phyloP scores from a whole-genome alignment of 345 rosid genomes.

The Eucalyptus marginata region DNA sequence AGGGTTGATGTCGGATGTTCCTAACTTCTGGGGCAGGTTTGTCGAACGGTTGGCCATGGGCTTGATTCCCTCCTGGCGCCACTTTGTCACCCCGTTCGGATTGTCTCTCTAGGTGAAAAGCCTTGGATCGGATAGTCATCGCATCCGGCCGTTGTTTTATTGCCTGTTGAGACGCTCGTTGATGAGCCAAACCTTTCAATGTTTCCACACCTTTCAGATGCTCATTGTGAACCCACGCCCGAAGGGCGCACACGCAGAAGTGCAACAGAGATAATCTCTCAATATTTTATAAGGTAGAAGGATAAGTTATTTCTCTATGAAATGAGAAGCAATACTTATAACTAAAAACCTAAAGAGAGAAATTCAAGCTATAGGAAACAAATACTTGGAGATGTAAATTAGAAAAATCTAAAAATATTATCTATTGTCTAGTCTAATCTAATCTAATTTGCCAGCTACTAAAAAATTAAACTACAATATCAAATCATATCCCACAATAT shows the following conservation, averaged over 20 bases:
- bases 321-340: not conserved
- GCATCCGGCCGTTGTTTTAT: not conserved
- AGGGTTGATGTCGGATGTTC: not conserved
- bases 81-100: not conserved
- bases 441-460: not conserved
- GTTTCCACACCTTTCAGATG: not conserved
- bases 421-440: not conserved
- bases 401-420: not conserved
- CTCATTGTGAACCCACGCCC: not conserved
- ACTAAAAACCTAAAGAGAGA: not conserved
- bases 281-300: not conserved
- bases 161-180: not conserved
- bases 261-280: not conserved
- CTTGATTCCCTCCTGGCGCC: not conserved
- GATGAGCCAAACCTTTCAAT: not conserved
- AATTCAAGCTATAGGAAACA: not conserved
- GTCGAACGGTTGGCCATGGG: not conserved
- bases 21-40: not conserved
- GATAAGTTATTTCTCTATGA: not conserved
- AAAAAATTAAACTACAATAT: not conserved
- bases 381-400: not conserved
- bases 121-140: not conserved
- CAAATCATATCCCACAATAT: not conserved
- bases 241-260: not conserved
- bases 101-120: not conserved